Evolutionary conservation across 2,329 filamentous ascomycete species (phyloP).

Genomic region (Exophiala mesophila): DNA sequence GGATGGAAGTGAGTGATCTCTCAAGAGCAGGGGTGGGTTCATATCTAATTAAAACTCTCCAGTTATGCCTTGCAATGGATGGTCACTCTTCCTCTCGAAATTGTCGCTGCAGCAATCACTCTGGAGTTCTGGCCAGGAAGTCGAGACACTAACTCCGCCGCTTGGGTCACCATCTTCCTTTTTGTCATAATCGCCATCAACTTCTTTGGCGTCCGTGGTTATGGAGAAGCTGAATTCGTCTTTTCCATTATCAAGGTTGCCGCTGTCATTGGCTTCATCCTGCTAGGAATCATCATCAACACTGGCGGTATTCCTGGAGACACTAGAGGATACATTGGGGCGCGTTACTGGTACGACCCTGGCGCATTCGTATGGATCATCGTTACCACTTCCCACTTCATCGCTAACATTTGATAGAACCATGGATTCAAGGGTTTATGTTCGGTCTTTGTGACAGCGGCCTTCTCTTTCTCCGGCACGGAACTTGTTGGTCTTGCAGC

Average conservation of each 20-base stretch:
- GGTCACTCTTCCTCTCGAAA: conserved; percentile 74
- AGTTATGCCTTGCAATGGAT: conserved; percentile 88
- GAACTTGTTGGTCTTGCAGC: conserved; percentile 59
- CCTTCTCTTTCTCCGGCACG: conserved; percentile 59
- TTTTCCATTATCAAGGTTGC: conserved; percentile 82
- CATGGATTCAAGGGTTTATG: conserved; percentile 62
- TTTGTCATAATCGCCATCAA: conserved; percentile 74
- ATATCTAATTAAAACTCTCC: conserved; percentile 8
- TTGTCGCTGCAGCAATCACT: conserved; percentile 80
- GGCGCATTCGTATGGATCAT: conserved; percentile 54
- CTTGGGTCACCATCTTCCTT: conserved; percentile 81
- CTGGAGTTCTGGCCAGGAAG: conserved; percentile 68
- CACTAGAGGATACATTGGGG: conserved; percentile 69
- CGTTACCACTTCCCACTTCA: conserved; percentile 48
- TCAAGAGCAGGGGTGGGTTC: not conserved
- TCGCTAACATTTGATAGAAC: conserved; percentile 65
- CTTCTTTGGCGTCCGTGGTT: conserved; percentile 79
- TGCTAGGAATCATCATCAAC: conserved; percentile 57
- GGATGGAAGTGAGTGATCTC: conserved; percentile 70
- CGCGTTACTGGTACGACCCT: conserved; percentile 68
- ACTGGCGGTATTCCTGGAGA: conserved; percentile 67
- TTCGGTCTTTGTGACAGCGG: conserved; percentile 59
- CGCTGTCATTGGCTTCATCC: conserved; percentile 79
- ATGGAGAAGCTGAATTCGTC: conserved; percentile 84
- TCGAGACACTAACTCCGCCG: conserved; percentile 57